phyloP scores from a whole-genome alignment of 2,329 filamentous ascomycete genomes.

The Aspergillus quadrilineatus region DNA sequence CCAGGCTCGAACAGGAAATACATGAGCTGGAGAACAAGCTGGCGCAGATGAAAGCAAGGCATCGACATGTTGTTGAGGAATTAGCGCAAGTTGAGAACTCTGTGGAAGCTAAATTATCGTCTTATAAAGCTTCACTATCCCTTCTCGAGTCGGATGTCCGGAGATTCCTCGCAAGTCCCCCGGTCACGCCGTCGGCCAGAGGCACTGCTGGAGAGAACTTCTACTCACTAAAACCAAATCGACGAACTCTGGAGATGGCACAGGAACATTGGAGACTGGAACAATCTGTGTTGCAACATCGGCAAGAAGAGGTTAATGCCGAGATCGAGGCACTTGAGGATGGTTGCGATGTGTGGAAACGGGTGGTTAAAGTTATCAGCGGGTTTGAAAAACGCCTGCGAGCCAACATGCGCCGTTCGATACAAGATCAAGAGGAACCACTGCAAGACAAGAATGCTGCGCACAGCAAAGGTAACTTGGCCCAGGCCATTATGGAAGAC shows the following conservation, averaged over 20 bases:
- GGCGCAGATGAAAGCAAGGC: slow-evolving; percentile 55
- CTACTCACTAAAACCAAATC: slow-evolving; percentile 54
- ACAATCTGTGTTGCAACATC: slow-evolving; percentile 44
- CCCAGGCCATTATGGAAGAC: slow-evolving; percentile 40
- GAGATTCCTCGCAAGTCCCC: slow-evolving; percentile 52
- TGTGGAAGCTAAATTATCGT: slow-evolving; percentile 58
- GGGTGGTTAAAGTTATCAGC: slow-evolving; percentile 52
- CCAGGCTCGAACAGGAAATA: slow-evolving; percentile 56
- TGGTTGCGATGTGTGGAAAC: slow-evolving; percentile 59
- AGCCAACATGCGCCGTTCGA: slow-evolving; percentile 33
- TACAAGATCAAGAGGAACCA: slow-evolving; percentile 25
- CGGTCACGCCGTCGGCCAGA: slow-evolving; percentile 39
- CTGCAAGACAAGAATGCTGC: slow-evolving; percentile 13
- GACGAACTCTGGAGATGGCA: slow-evolving; percentile 61
- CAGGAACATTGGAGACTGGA: slow-evolving; percentile 57
- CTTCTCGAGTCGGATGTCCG: slow-evolving; percentile 57
- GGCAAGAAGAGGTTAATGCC: slow-evolving; percentile 48
- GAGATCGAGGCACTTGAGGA: slow-evolving; percentile 60
- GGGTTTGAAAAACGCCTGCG: slow-evolving; percentile 49
- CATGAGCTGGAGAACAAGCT: slow-evolving; percentile 57
- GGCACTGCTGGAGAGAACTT: slow-evolving; percentile 41
- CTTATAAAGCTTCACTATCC: slow-evolving; percentile 56
- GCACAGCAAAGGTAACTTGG: slow-evolving; percentile 20
- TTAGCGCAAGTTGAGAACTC: slow-evolving; percentile 56
- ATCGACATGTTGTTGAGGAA: slow-evolving; percentile 54